Evolutionary conservation across 768 basidiomycete genomes (phyloP).

Genomic region (Amylocystis lapponica): DNA sequence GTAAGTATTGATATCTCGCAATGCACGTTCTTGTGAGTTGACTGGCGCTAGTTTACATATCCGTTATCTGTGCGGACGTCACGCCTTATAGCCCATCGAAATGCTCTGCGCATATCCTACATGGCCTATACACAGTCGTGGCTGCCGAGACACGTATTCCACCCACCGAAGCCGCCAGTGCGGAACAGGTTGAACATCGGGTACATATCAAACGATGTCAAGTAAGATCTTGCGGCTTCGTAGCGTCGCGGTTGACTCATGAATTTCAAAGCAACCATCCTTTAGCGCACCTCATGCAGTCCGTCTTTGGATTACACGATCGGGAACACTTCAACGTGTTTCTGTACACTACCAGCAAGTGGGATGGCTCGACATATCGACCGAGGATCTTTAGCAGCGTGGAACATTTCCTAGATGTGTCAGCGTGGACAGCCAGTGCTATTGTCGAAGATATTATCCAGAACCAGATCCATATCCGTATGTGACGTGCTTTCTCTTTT

Average conservation of each 20-base stretch:
- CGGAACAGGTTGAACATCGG: constrained; percentile 38
- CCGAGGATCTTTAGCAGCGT: constrained; percentile 35
- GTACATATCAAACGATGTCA: constrained; percentile 44
- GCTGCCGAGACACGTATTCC: constrained; percentile 33
- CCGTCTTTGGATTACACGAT: constrained; percentile 41
- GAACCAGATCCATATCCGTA: constrained; percentile 43
- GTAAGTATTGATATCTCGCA: constrained; percentile 25
- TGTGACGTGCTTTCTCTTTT: constrained; percentile 13
- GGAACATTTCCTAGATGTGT: constrained; percentile 38
- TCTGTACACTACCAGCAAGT: constrained; percentile 44
- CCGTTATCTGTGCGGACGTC: constrained; percentile 35
- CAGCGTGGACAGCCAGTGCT: constrained; percentile 28
- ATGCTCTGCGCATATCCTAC: constrained; percentile 41
- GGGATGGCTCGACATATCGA: constrained; percentile 40
- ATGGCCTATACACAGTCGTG: constrained; percentile 36
- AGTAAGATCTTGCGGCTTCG: constrained; percentile 22
- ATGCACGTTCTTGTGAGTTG: neutral
- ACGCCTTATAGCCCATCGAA: constrained; percentile 42
- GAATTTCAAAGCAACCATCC: constrained; percentile 39
- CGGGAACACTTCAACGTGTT: constrained; percentile 33
- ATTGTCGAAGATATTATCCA: constrained; percentile 34
- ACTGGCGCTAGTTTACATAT: constrained; percentile 36
- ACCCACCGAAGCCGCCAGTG: constrained; percentile 36
- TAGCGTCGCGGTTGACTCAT: neutral
- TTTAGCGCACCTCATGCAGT: constrained; percentile 47